Evolutionary conservation across 306 rosid species (phyloP).

Genomic region (Inga leiocalycina): DNA sequence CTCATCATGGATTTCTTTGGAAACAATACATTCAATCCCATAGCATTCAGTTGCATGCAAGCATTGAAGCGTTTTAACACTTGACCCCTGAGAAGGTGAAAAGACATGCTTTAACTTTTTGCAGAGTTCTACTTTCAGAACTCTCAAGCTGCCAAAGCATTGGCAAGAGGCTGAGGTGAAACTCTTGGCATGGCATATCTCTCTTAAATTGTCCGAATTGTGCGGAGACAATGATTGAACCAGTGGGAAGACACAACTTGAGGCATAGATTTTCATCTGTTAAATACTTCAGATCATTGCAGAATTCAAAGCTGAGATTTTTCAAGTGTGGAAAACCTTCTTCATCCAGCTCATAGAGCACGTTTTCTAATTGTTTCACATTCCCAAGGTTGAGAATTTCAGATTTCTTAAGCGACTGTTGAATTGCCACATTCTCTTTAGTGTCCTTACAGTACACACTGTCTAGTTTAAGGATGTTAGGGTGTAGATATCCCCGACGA

Average conservation of each 20-base stretch:
- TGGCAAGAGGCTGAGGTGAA: background rate
- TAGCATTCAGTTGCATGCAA: conserved; percentile 25
- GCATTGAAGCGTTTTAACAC: conserved; percentile 19
- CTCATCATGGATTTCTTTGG: background rate
- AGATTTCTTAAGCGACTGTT: conserved; percentile 15
- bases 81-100: conserved; percentile 1
- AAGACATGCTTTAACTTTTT: conserved; percentile 16
- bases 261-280: background rate
- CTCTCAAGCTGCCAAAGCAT: conserved; percentile 20
- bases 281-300: conserved; percentile 27
- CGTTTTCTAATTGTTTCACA: conserved; percentile 26
- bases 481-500: background rate
- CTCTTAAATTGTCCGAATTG: conserved; percentile 13
- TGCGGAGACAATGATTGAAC: conserved; percentile 7
- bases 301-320: background rate
- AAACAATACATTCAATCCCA: conserved; percentile 24
- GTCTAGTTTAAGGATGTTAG: conserved; percentile 13
- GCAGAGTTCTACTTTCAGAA: conserved; percentile 13
- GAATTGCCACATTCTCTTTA: conserved; percentile 2
- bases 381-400: conserved; percentile 7
- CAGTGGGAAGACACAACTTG: conserved; percentile 7
- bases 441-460: background rate
- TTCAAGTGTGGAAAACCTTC: conserved; percentile 30
- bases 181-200: background rate
- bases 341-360: background rate